Evolutionary conservation across 306 rosid genomes (phyloP).

Genomic region (Cucumis sativus): Cucumber_9930_V3 NC_026659.2:26154501-26155000

Average conservation of each 20-base stretch:
- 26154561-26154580: constrained; percentile 51
- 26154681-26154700: constrained; percentile 45
- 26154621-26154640: constrained; percentile 32
- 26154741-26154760: constrained; percentile 26
- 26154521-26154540: constrained; percentile 44
- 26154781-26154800: constrained; percentile 44
- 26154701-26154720: constrained; percentile 48
- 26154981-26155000: constrained; percentile 46
- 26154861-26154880: constrained; percentile 56
- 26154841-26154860: constrained; percentile 50
- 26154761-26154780: constrained; percentile 47
- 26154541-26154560: constrained; percentile 47
- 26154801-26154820: constrained; percentile 39
- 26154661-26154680: constrained; percentile 32
- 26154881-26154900: constrained; percentile 49
- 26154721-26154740: constrained; percentile 39
- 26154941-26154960: constrained; percentile 40
- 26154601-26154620: constrained; percentile 37
- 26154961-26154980: constrained; percentile 45
- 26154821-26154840: constrained; percentile 48
- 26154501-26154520: constrained; percentile 45
- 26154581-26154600: constrained; percentile 52
- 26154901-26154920: constrained; percentile 33
- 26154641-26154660: constrained; percentile 36
- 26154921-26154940: constrained; percentile 33